These are phyloP conservation scores for Zymoseptoria crescenta DNA, from an alignment of 2,329 filamentous ascomycete genomes.

Conservation along the genomic window DNA sequence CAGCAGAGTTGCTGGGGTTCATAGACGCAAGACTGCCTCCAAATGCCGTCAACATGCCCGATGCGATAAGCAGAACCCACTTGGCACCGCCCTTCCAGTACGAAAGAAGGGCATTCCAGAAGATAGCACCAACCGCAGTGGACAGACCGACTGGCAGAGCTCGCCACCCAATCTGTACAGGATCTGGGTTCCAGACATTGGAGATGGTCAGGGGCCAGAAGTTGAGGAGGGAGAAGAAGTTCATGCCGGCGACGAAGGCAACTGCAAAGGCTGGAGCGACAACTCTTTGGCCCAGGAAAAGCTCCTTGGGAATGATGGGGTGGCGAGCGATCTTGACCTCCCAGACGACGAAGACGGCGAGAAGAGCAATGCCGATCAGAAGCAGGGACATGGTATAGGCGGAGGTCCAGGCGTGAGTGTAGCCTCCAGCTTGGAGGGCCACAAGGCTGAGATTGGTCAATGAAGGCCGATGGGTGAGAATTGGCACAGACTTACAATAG, in stretches of 20 bases:
- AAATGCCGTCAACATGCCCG: conserved; percentile 17
- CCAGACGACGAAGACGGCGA: conserved; percentile 30
- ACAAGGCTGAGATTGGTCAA: conserved; percentile 23
- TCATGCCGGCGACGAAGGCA: conserved; percentile 31
- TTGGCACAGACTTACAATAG: conserved; percentile 25
- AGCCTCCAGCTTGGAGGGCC: conserved; percentile 34
- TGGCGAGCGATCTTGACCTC: conserved; percentile 33
- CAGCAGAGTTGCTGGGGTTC: conserved; percentile 38
- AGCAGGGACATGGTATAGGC: conserved; percentile 33
- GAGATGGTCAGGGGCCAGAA: conserved; percentile 58
- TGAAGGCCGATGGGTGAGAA: background rate
- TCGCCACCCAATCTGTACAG: conserved; percentile 53
- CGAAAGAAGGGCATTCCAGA: conserved; percentile 51
- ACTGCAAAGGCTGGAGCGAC: conserved; percentile 29
- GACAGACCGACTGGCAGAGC: conserved; percentile 56
- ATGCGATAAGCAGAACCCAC: conserved; percentile 45
- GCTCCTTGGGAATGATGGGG: conserved; percentile 34
- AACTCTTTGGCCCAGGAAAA: conserved; percentile 25
- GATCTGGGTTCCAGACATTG: conserved; percentile 57
- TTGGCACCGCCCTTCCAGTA: conserved; percentile 51
- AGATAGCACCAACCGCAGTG: conserved; percentile 50
- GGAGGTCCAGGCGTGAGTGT: conserved; percentile 33
- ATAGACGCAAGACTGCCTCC: conserved; percentile 50
- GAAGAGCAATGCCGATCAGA: conserved; percentile 30
- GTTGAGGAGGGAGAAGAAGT: conserved; percentile 36